phyloP scores from a whole-genome alignment of 176 grass and related monocot genomes.

The Oryza glumipatula region DNA sequence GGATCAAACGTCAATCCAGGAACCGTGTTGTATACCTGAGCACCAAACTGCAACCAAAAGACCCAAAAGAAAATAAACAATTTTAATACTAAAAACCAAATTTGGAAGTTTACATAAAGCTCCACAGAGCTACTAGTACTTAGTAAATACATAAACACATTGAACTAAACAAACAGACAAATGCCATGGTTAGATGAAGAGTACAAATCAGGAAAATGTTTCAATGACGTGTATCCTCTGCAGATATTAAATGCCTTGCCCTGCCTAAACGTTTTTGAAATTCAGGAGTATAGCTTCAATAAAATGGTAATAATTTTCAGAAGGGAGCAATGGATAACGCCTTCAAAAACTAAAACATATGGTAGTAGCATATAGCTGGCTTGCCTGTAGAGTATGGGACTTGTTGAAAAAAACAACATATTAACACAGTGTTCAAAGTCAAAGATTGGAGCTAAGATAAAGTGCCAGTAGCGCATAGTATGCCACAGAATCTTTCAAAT shows the following conservation, averaged over 20 bases:
- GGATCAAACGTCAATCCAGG: conserved; percentile 66
- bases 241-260: not conserved
- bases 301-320: not conserved
- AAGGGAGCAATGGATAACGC: not conserved
- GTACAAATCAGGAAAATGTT: not conserved
- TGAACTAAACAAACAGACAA: not conserved
- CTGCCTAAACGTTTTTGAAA: not conserved
- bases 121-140: not conserved
- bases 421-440: not conserved
- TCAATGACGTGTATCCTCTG: not conserved
- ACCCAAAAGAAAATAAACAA: not conserved
- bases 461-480: not conserved
- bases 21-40: conserved; percentile 57
- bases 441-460: not conserved
- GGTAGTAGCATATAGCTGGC: not conserved
- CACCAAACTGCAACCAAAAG: conserved; percentile 50
- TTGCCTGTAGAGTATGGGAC: not conserved
- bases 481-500: not conserved
- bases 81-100: not conserved
- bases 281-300: not conserved
- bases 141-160: not conserved
- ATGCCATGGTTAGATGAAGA: conserved; percentile 13
- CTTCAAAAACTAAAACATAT: not conserved
- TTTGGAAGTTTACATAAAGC: not conserved
- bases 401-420: not conserved